Evolutionary conservation across 2,329 filamentous ascomycete genomes (phyloP), one percentile per base, ranked within the genome.

Genomic region (Tetracladium maxilliforme): DNA sequence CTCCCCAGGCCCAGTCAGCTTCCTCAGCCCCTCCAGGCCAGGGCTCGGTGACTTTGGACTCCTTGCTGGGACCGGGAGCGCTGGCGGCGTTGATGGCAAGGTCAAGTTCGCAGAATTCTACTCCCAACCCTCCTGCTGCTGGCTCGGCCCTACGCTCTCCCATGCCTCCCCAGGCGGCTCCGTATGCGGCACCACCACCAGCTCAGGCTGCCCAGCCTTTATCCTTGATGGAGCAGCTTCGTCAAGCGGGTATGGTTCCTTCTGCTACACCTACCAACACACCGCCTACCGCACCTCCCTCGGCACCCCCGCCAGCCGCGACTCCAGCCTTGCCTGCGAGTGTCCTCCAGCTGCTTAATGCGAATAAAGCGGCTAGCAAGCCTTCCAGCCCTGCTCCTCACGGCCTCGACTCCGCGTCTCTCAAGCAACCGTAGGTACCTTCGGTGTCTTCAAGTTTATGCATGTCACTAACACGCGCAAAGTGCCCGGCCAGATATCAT

Each of bases 401-500:
- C n/a, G n/a, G n/a, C n/a, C n/a, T n/a, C n/a, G n/a, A n/a, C n/a
- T n/a, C n/a, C n/a, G n/a, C n/a, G n/a, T n/a, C n/a, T n/a, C n/a
- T n/a, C n/a, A n/a, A n/a, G n/a, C n/a, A n/a, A n/a, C n/a, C n/a
- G n/a, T n/a, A n/a, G n/a, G n/a, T n/a, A n/a, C n/a, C n/a, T n/a
- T n/a, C n/a, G n/a, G n/a, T 15, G 13, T 23, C 21, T n/a, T 25
- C 22, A 14, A 22, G 22, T n/a, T 9, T 9, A 19, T 19, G 18
- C 18, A 19, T 9, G 9, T 19, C 18, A 19, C 9, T 9, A 11
- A 9, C 9, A 19, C 18, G 18, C 9, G 15, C 21, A 10, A 28
- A 82, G 77, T 39, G 76, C 74, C 34, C 79, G 81, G 10, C 75
- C 78, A 10, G 67, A 83, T 35, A 58, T 93, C 10, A 61, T 93